Evolutionary conservation across 2,329 filamentous ascomycete species (phyloP), one percentile per base, ranked within the genome.

Genomic region (Orbilia brochopaga): DNA sequence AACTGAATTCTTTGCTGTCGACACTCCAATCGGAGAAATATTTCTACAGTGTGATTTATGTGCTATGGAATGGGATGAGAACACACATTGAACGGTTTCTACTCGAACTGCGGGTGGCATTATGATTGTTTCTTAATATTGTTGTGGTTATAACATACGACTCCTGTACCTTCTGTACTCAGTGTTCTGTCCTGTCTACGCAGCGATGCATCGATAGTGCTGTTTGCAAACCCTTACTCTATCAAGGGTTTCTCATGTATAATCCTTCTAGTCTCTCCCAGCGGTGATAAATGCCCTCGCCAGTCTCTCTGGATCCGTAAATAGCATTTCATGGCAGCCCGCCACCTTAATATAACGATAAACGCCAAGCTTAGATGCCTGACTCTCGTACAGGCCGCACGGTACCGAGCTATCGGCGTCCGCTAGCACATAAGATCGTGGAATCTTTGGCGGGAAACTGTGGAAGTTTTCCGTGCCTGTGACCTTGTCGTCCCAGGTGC

Each of bases 241-340:
- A n/a, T 32, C 24, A 53, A 17, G n/a, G n/a, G n/a, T n/a, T n/a
- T n/a, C n/a, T n/a, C n/a, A n/a, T n/a, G n/a, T n/a, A 15, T n/a
- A 8, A 17, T 1, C 19, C 2, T 10, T 35, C 19, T 70, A 70
- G 23, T 70, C 66, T 30, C 66, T 59, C 6, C 66, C 66, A 19
- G 37, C 66, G 15, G 54, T 11, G 8, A 70, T 56, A 27, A 63
- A 40, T 15, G 24, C 50, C 42, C 56, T 70, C 6, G 66, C 66
- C 24, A 70, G 46, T 15, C 32, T 54, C 27, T 70, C 66, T 1
- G 66, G 66, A 35, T 70, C 40, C 0, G 53, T 59, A 46, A 70
- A 70, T 19, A 70, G 40, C 1, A 70, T 59, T 32, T 70, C 66
- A 30, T 70, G 66, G 21, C 59, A 24, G 5, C 48, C 54, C 13